Evolutionary conservation across 2,329 filamentous ascomycete genomes (phyloP), one percentile per base, ranked within the genome.

Genomic region (Pseudogymnoascus verrucosus): DNA sequence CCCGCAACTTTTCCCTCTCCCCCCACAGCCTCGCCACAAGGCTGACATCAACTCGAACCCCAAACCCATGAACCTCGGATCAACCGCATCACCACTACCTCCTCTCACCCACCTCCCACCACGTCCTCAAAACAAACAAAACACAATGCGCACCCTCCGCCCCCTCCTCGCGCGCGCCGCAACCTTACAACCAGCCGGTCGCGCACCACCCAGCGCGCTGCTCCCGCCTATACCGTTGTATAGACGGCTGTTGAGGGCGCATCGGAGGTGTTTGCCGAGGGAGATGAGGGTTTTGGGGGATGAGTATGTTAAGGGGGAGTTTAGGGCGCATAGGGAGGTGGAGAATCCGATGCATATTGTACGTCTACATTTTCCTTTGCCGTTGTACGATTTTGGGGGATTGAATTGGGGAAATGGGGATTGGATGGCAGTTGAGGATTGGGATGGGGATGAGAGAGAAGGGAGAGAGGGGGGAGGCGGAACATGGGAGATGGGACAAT

Each of bases 281-380:
- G 89, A 96, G 63, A 84, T 86, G 86, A 86, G 95, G 37, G 64
- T 96, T 4, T 78, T 99, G 6, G 95, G 95, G 4, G 95, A 99
- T 73, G 86, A 92, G 74, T 99, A 98, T 76, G 82, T 98, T 74
- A 97, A 96, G 78, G 85, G 86, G 54, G 95, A 99, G 78, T 99
- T 98, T 70, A 84, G 91, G 65, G 89, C 89, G 0, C 95, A 98
- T 73, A 84, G 83, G 65, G 82, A 86, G 36, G 85, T 96, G 60
- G 93, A 98, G 65, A 98, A 98, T 71, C 93, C 95, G 0, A 84
- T 91, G 26, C 93, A 98, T 73, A 85, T 99, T 76, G 19, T 19
- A 19, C 19, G 19, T 19, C 19, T 19, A 19, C 19, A 19, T 19
- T 19, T 19, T 19, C 19, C 19, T 19, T 19, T 19, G 19, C 19